Evolutionary conservation across 1,284 basidiomycete genomes (phyloP), one percentile per base, ranked within the genome.

Genomic region (Stereum hirsutum): DNA sequence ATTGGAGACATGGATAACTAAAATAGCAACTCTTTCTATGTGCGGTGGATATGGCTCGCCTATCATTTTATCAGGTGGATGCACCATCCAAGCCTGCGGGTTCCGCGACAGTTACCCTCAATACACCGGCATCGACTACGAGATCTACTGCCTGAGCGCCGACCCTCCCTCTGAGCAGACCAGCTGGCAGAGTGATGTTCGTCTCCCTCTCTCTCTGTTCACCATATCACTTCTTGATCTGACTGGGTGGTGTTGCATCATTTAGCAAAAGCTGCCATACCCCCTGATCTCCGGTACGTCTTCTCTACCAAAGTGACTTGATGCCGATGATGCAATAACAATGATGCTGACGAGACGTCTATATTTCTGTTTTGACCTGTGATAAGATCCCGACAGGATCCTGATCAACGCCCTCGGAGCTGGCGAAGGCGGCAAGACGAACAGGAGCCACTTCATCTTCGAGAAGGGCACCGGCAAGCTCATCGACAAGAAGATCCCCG

Each of bases 371-470:
- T n/a, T n/a, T n/a, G n/a, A n/a, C n/a, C n/a, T n/a, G n/a, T n/a
- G n/a, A n/a, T n/a, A n/a, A n/a, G n/a, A 98, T 60, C 89, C 87
- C 19, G 78, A 91, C 57, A 76, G 84, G 32, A 60, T 72, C 30
- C 70, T 97, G 26, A 90, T 97, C 56, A 74, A 74, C 40, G 78
- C 78, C 6, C 72, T 98, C 30, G 93, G 92, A 12, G 90, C 91
- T 2, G 45, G 44, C 28, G 78, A 80, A 37, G 83, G 81, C 3
- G 86, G 82, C 36, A 88, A 80, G 66, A 90, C 88, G 35, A 87
- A 87, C 62, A 77, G 91, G 15, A 90, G 86, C 49, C 90, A 94
- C 61, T 94, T 94, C 61, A 76, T 95, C 50, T 93, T 95, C 52
- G 87, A 78, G 52, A 86, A 89, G 61, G 89, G 87, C 7, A n/a